Base-by-base conservation (phyloP, 2,329 filamentous ascomycete species). In the Venturia effusa region DNA sequence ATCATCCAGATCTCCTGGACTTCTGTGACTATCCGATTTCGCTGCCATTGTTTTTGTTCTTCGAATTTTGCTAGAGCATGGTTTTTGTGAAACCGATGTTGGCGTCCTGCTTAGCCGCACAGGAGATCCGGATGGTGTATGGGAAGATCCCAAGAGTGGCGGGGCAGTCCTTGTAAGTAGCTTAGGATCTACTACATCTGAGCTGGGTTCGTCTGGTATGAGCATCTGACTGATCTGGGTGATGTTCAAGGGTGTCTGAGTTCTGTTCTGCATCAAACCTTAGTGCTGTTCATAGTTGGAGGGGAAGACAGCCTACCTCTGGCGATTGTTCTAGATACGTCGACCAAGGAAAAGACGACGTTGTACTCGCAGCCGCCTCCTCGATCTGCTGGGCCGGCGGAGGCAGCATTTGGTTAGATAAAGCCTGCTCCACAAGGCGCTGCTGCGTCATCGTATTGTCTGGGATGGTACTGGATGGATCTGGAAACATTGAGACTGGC, bases 381-480 rank as follows among this genome's bases (percentile, higher is more conserved):
- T 55, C 51, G 30, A n/a, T 24, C 24, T 19, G 30, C 22, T 54
- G 43, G n/a, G 32, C n/a, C 11, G 34, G 22, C 19, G 37, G 34
- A 24, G 8, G 40, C 15, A 43, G 30, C 17, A 39, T 45, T 37
- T 27, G 19, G 41, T 63, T 57, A 3, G 22, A 45, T n/a, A 63
- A 57, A 17, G 61, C 61, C 60, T 61, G 32, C 34, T 64, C 45
- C 1, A 64, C 15, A 17, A 64, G 30, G 8, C 39, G 54, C 54
- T 61, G 54, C 55, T 64, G 62, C 19, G 54, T 64, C 40, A 61
- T 48, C 10, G 62, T 60, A 37, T 59, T 64, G 40, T 64, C 55
- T 11, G 62, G 62, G 41, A 64, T n/a, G 7, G 62, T 64, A 40
- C 62, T 64, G 34, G 62, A 59, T 27, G 30, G 45, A 37, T 54